phyloP scores from a whole-genome alignment of 2,329 filamentous ascomycete species.

The Elsinoe perseae region DNA sequence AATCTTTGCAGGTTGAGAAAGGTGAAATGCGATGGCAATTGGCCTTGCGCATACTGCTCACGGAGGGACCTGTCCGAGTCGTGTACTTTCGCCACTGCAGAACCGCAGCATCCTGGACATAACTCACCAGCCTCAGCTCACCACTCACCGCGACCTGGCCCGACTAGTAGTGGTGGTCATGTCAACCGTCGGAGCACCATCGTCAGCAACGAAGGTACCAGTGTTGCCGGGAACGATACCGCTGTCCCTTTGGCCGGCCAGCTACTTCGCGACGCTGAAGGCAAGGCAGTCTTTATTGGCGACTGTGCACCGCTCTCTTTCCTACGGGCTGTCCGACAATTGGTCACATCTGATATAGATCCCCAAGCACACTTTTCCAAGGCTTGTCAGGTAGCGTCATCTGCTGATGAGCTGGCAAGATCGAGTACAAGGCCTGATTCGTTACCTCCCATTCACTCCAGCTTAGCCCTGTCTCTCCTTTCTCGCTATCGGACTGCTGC shows the following conservation, averaged over 20 bases:
- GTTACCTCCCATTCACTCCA: not conserved
- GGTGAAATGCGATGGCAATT: slow-evolving; percentile 46
- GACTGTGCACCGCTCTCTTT: slow-evolving; percentile 48
- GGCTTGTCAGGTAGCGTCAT: slow-evolving; percentile 13
- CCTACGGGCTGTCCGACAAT: slow-evolving; percentile 45
- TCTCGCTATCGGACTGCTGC: not conserved
- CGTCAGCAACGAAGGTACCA: not conserved
- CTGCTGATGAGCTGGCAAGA: not conserved
- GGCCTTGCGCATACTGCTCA: slow-evolving; percentile 45
- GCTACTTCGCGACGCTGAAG: slow-evolving; percentile 45
- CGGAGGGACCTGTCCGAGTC: slow-evolving; percentile 35
- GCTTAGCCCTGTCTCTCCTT: not conserved
- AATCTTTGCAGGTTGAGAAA: slow-evolving; percentile 41
- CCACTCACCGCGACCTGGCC: not conserved
- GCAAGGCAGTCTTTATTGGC: slow-evolving; percentile 48
- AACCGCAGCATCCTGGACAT: not conserved
- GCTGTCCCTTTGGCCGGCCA: slow-evolving; percentile 38
- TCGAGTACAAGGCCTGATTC: not conserved
- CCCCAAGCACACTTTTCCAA: slow-evolving; percentile 24
- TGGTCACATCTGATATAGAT: slow-evolving; percentile 41
- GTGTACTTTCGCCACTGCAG: slow-evolving; percentile 28
- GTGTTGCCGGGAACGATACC: slow-evolving; percentile 26
- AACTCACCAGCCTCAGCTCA: not conserved
- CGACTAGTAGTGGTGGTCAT: not conserved
- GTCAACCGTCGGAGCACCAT: not conserved